A percentile compares a stretch with the other conserved stretches of the same genome.
Conservation (phyloP, 2,329 filamentous ascomycete species). For the Penicillium sp. region DNA sequence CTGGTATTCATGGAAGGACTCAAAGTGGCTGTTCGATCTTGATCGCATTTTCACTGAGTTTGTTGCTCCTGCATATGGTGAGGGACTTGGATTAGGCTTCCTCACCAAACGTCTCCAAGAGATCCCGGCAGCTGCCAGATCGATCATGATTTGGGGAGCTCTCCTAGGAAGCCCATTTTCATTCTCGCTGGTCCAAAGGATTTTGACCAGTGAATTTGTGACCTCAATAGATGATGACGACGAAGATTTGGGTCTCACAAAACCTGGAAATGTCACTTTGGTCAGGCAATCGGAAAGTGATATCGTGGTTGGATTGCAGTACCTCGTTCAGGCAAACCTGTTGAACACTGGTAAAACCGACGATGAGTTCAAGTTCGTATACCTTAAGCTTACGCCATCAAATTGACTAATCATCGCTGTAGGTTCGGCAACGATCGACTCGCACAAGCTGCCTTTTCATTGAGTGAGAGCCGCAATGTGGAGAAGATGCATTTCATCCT, state of each 20-base stretch:
- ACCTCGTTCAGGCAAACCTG: slow-evolving; percentile 76
- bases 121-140: slow-evolving; percentile 70
- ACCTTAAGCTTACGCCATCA: not conserved
- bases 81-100: slow-evolving; percentile 79
- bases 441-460: slow-evolving; percentile 68
- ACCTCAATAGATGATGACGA: slow-evolving; percentile 54
- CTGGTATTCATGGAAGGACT: slow-evolving; percentile 84
- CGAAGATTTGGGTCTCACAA: slow-evolving; percentile 36
- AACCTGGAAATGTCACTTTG: slow-evolving; percentile 45
- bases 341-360: slow-evolving; percentile 80
- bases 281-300: slow-evolving; percentile 65
- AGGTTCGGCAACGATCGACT: slow-evolving; percentile 88
- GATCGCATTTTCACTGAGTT: slow-evolving; percentile 87
- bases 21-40: slow-evolving; percentile 80
- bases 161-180: slow-evolving; percentile 81
- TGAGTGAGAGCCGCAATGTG: slow-evolving; percentile 67
- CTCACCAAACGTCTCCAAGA: slow-evolving; percentile 76
- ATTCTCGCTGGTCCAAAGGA: slow-evolving; percentile 74
- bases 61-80: slow-evolving; percentile 73
- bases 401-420: slow-evolving; percentile 7
- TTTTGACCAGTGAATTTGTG: slow-evolving; percentile 74
- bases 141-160: slow-evolving; percentile 83
- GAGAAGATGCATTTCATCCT: slow-evolving; percentile 90
- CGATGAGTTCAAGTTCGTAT: slow-evolving; percentile 66
- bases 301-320: slow-evolving; percentile 72